These are phyloP conservation scores for Fraxinus ornus DNA, from an alignment of 305 asterid genomes.

Conservation along the genomic window DNA sequence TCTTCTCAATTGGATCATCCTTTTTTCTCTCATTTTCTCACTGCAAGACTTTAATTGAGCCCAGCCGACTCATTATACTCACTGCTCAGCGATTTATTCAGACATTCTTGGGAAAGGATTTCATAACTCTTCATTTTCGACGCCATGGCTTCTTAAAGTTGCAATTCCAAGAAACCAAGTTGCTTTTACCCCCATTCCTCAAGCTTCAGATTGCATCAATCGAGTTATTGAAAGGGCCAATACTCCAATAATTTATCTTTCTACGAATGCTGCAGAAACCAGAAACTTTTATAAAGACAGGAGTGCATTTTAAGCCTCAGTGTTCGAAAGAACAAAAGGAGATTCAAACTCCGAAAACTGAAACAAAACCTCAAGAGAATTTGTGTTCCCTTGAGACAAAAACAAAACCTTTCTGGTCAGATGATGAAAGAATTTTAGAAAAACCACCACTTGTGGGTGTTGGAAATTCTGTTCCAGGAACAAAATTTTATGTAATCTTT, in stretches of 20 bases:
- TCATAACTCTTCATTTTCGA: conserved; percentile 86
- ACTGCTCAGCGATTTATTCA: conserved; percentile 95
- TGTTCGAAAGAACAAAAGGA: too few relatives aligned
- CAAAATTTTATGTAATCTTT: too few relatives aligned
- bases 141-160: conserved; percentile 93
- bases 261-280: conserved; percentile 87
- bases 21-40: neutral
- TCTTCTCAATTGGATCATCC: too few relatives aligned
- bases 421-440: too few relatives aligned
- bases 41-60: conserved; percentile 85
- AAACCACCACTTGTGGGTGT: too few relatives aligned
- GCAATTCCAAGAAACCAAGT: conserved; percentile 72
- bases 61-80: conserved; percentile 80
- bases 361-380: too few relatives aligned
- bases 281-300: too few relatives aligned
- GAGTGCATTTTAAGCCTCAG: too few relatives aligned
- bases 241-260: conserved; percentile 80
- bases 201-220: conserved; percentile 93
- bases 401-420: too few relatives aligned
- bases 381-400: too few relatives aligned
- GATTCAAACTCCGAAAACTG: too few relatives aligned
- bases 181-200: conserved; percentile 95
- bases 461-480: too few relatives aligned
- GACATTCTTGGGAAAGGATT: conserved; percentile 87
- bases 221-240: conserved; percentile 69